Percentiles rank a stretch among this genome's conserved stretches.
These are phyloP conservation scores for Apiospora marii DNA, from an alignment of 2,329 filamentous ascomycete species.

Conservation along the genomic window DNA sequence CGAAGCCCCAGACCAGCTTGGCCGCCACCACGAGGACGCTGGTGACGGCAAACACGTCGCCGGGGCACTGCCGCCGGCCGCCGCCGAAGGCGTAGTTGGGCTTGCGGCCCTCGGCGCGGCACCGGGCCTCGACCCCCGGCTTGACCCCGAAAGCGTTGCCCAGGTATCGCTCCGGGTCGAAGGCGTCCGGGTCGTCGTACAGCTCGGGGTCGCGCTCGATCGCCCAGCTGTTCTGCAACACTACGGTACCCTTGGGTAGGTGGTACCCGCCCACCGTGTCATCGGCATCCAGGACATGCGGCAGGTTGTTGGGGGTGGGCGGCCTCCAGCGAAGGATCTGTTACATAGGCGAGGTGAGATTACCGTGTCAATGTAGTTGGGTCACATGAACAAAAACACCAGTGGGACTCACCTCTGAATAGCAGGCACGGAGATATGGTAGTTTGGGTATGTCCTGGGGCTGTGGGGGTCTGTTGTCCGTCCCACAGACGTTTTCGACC, in stretches of 20 bases:
- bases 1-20: conserved; percentile 28
- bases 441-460: conserved; percentile 25
- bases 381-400: neutral
- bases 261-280: conserved; percentile 30
- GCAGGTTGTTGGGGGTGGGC: conserved; percentile 27
- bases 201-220: conserved; percentile 30
- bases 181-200: conserved; percentile 30
- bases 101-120: conserved; percentile 24
- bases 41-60: conserved; percentile 27
- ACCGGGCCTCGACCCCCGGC: conserved; percentile 8
- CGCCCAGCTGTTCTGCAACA: conserved; percentile 31
- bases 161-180: conserved; percentile 31
- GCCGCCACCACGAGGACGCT: conserved; percentile 22
- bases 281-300: conserved; percentile 31
- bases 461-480: conserved; percentile 25
- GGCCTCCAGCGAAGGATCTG: conserved; percentile 33
- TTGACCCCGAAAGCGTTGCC: conserved; percentile 28
- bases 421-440: conserved; percentile 33
- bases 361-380: neutral
- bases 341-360: neutral
- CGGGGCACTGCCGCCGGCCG: conserved; percentile 28
- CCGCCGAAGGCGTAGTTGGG: conserved; percentile 25
- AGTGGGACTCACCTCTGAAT: conserved; percentile 28
- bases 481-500: conserved; percentile 29
- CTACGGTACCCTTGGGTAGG: conserved; percentile 29